Evolutionary conservation across 768 basidiomycete species (phyloP).

Genomic region (Suillus bovinus): DNA sequence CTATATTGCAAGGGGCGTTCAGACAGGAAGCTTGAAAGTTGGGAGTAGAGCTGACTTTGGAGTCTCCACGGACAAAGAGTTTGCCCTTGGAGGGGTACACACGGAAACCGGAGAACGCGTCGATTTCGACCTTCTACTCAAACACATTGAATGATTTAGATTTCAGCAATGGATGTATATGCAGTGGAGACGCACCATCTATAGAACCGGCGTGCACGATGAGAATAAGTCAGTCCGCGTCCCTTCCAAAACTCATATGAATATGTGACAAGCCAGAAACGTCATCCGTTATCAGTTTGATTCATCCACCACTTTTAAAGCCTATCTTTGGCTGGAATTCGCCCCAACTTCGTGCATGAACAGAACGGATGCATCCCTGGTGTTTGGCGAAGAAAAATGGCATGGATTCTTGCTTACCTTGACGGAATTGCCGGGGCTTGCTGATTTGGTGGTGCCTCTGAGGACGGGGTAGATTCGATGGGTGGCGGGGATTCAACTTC

Average conservation of each 20-base stretch:
- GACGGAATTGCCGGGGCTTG: conserved; percentile 44
- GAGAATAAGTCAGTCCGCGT: conserved; percentile 19
- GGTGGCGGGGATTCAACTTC: conserved; percentile 27
- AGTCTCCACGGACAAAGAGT: conserved; percentile 93
- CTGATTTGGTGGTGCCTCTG: conserved; percentile 21
- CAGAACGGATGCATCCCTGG: conserved; percentile 13
- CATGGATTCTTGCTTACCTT: conserved; percentile 56
- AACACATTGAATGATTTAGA: conserved; percentile 12
- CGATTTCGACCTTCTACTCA: conserved; percentile 93
- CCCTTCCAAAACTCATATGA: conserved; percentile 15
- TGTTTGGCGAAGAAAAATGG: conserved; percentile 15
- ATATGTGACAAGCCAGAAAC: conserved; percentile 16
- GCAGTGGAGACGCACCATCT: conserved; percentile 27
- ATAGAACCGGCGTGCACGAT: neutral
- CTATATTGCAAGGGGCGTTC: conserved; percentile 37
- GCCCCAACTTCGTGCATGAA: neutral
- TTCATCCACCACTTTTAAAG: conserved; percentile 44
- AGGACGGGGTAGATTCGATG: conserved; percentile 14
- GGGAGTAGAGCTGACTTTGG: conserved; percentile 64
- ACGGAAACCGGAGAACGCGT: conserved; percentile 95
- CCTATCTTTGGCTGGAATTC: conserved; percentile 15
- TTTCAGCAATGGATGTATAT: neutral
- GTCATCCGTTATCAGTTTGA: conserved; percentile 37
- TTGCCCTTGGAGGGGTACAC: conserved; percentile 99
- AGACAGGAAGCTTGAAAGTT: neutral